Evolutionary conservation across 306 rosid species (phyloP), one percentile per base, ranked within the genome.

Genomic region (Cucurbita moschata): DNA sequence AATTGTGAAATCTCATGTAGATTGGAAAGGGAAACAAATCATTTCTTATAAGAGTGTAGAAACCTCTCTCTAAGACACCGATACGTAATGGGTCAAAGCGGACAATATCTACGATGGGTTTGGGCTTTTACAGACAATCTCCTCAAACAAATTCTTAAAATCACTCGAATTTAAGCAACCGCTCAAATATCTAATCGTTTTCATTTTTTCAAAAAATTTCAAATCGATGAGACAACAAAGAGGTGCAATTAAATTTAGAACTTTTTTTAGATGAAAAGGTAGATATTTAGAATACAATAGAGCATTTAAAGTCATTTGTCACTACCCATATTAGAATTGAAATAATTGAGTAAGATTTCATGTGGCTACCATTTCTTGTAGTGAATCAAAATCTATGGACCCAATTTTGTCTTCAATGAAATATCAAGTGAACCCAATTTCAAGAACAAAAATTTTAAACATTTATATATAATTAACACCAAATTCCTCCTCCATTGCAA

Each of bases 351-450:
- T 26, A 26, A 26, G 19, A 16, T 40, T 42, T 44, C 42, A 26
- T 68, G 73, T 68, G 73, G 73, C 56, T 68, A 12, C 10, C 40
- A 68, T 68, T 68, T 47, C 40, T 68, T 68, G 73, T 23, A 21
- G 72, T 64, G 72, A 67, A 67, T 11, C 51, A 43, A 67, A 67
- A 67, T 67, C 56, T 67, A 67, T 67, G 71, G 72, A 67, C 73
- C 73, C 73, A 67, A 67, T 7, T 67, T 49, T 67, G 73, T 46
- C 56, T 7, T 50, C 38, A 26, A 69, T 68, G 10, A 40, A 46
- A 49, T 12, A 0, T 1, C 35, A 49, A 69, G 15, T 49, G 46
- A 69, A 50, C 19, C 43, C 43, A 44, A 49, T 69, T 49, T 69
- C 19, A 3, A 23, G 21, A 68, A 30, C 59, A 47, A 42, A 16